Conservation (phyloP, 805 yeast genomes). For the Cyberlindnera maclurae region DNA sequence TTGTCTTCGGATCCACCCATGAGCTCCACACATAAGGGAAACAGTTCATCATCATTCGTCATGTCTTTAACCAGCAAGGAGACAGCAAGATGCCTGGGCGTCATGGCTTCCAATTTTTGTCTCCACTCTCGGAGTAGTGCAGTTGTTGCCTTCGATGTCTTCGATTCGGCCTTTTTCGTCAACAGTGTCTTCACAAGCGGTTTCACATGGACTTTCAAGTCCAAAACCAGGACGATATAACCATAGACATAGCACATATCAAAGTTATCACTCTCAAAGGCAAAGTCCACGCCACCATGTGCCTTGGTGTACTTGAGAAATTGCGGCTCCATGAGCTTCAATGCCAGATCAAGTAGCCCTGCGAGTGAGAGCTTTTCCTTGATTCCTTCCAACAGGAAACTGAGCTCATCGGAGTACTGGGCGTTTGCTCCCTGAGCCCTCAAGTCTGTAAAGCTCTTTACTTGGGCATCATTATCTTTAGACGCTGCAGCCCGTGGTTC, state of each 20-base stretch:
- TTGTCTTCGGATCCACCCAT: too few species aligned
- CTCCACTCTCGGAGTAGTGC: constrained; percentile 8
- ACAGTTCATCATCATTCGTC: constrained; percentile 1
- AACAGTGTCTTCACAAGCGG: constrained; percentile 1
- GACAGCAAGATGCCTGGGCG: constrained; percentile 10
- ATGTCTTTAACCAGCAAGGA: constrained; percentile 8
- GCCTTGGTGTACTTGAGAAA: constrained; percentile 14
- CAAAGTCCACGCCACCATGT: neutral
- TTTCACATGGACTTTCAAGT: neutral
- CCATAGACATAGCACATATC: constrained; percentile 9
- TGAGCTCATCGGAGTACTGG: constrained; percentile 29
- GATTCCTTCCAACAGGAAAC: constrained; percentile 25
- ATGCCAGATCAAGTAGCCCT: constrained; percentile 22
- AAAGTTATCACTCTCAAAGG: neutral
- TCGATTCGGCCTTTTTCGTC: neutral
- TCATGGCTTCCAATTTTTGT: neutral
- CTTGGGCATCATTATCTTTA: too few species aligned
- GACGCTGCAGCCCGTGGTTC: constrained; percentile 4
- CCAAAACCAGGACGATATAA: constrained; percentile 5
- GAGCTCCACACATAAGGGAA: neutral
- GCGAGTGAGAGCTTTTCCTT: constrained; percentile 13
- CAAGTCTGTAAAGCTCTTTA: constrained; percentile 24
- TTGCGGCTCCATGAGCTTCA: constrained; percentile 17
- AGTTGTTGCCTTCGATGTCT: constrained; percentile 4
- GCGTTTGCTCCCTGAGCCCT: constrained; percentile 29